Base-by-base conservation (phyloP, 140 eudicot species). In the Cichorium intybus region DNA sequence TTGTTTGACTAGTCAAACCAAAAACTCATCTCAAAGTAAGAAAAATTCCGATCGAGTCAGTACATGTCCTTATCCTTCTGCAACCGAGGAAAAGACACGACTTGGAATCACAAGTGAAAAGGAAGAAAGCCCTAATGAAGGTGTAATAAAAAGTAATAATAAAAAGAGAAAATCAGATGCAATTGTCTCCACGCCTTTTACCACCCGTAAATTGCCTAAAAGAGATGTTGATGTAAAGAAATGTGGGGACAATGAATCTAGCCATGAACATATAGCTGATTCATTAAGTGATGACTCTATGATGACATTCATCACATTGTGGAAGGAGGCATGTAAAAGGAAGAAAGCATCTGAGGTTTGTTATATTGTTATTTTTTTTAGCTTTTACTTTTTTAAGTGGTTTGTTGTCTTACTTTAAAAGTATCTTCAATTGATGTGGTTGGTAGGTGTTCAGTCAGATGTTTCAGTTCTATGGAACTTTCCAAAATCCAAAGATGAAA, bases 41-140 rank as follows among this genome's bases (percentile, higher is more conserved):
- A 78, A 65, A 56, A 72, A 56, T 39, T 52, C 72, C 10, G 87
- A 88, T 16, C 70, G 77, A 39, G 84, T 77, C 12, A 81, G 92
- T 70, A 73, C 77, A 45, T 88, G 98, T 68, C 96, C 96, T 73
- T 85, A 92, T 81, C 98, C 96, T 9, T 88, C 96, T 17, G 83
- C 77, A 56, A 68, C 60, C 49, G 96, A 88, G 75, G 98, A 92
- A 73, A 85, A 66, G 81, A 69, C 79, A 27, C 80, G 96, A 49
- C 84, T 92, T 72, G 95, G 98, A 39, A 83, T 88, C 71, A 47
- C 46, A 61, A 65, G 58, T 74, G 95, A 83, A 60, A 79, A 37
- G 28, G 82, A 72, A 64, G 54, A 46, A 28, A 66, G 58, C 48
- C 24, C 67, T 29, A 48, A 46, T 20, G 62, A 60, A 53, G 66